Base-by-base conservation (phyloP, 495 filamentous ascomycete species). In the Usnea hakonensis region DNA sequence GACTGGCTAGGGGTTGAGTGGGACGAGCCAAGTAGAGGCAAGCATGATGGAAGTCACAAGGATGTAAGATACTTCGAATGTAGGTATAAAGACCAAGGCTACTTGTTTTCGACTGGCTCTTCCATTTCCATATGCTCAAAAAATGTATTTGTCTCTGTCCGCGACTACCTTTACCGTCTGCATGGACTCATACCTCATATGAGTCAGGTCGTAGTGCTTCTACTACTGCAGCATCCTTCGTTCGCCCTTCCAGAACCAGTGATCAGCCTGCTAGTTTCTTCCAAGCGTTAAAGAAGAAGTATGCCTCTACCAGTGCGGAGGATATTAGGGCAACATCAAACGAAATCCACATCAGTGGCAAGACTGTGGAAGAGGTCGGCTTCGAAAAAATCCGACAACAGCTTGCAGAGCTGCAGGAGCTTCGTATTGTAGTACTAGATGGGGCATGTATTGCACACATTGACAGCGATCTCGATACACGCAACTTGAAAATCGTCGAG, bases 1-100 rank as follows among this genome's bases (percentile, higher is more conserved):
- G 79, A 81, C 68, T 97, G 94, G 95, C 77, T 98, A 23, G 94
- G 94, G 32, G 90, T 97, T 23, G 94, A 98, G 79, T 98, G 95
- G 95, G 94, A 97, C 74, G 88, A 96, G 68, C 77, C 84, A 58
- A 77, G 75, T 44, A 78, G 90, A 68, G 95, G 94, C 36, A 97
- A 96, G 76, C 91, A 98, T 75, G 82, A 90, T 63, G 94, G 95
- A 13, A 83, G 86, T 60, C 84, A 93, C 76, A 83, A 83, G 30
- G 91, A 88, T 55, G 77, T 82, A 65, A 83, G 80, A 60, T 97
- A 97, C 71, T 97, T 97, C 68, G 78, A 80, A 66, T 96, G 93
- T 96, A 78, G 61, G 61, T 63, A 33, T 33, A 23, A 36, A 40
- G 33, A 30, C n/a, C 35, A 32, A 58, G n/a, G 14, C 6, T 33